Percentiles rank a stretch among this genome's conserved stretches.
These are phyloP conservation scores for Cutaneotrichosporon sp. DNA, from an alignment of 1,284 basidiomycete species.

Conservation along the genomic window DNA sequence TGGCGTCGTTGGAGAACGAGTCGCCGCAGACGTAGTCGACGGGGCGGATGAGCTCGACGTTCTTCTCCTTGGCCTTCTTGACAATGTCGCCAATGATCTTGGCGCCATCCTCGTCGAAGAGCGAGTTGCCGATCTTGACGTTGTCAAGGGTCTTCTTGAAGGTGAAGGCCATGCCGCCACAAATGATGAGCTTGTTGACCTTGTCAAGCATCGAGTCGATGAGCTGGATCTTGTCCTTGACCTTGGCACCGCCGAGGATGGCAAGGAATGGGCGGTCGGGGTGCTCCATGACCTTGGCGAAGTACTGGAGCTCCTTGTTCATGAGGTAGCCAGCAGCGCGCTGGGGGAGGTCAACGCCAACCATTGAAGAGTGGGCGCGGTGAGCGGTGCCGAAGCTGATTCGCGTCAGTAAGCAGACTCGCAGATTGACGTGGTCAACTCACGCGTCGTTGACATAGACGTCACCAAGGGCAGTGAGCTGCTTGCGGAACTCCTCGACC, in stretches of 20 bases:
- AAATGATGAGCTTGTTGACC: slow-evolving; percentile 94
- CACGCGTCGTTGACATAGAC: slow-evolving; percentile 95
- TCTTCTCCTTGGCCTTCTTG: slow-evolving; percentile 89
- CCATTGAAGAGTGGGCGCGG: slow-evolving; percentile 97
- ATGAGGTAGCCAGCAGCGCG: slow-evolving; percentile 93
- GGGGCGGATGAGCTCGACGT: slow-evolving; percentile 93
- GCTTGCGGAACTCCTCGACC: slow-evolving; percentile 78
- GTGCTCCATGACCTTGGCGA: slow-evolving; percentile 92
- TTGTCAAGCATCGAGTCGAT: slow-evolving; percentile 99
- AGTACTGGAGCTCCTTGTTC: slow-evolving; percentile 99
- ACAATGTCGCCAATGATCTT: slow-evolving; percentile 80
- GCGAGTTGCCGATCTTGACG: slow-evolving; percentile 86
- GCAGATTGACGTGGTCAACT: slow-evolving; percentile 12
- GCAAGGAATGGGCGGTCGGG: slow-evolving; percentile 96
- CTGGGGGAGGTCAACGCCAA: slow-evolving; percentile 89
- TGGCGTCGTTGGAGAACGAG: slow-evolving; percentile 90
- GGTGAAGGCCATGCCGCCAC: slow-evolving; percentile 98
- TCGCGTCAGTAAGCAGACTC: background rate
- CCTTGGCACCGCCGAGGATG: slow-evolving; percentile 97
- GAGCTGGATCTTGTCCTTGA: slow-evolving; percentile 97
- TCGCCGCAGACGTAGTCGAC: slow-evolving; percentile 91
- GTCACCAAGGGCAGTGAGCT: slow-evolving; percentile 86
- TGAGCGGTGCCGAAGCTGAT: slow-evolving; percentile 91
- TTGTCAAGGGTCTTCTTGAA: slow-evolving; percentile 93
- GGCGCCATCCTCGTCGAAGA: slow-evolving; percentile 87